phyloP scores from a whole-genome alignment of 495 filamentous ascomycete genomes.

The Massariosphaeria phaeospora region DNA sequence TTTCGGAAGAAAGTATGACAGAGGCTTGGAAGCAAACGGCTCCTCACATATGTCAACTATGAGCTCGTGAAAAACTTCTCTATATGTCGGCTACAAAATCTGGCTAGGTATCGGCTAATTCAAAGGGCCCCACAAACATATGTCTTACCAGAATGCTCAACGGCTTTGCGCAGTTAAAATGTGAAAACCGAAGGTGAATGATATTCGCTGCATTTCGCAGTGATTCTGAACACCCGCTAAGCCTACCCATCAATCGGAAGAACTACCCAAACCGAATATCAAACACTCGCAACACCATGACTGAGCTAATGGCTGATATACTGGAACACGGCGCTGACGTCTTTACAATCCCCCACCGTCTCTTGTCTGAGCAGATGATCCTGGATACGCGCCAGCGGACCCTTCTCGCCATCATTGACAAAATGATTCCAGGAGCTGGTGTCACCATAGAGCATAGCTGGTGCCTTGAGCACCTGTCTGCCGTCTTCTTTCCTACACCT shows the following conservation, averaged over 20 bases:
- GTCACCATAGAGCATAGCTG: conserved; percentile 93
- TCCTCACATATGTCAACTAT: too few relatives aligned
- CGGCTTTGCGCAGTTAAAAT: too few relatives aligned
- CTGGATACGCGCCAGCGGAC: conserved; percentile 73
- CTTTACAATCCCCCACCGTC: conserved; percentile 53
- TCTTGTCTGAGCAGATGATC: conserved; percentile 91
- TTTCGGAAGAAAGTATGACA: too few relatives aligned
- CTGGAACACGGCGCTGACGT: conserved; percentile 94
- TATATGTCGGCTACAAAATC: too few relatives aligned
- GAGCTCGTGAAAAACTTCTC: too few relatives aligned
- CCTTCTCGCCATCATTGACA: conserved; percentile 64
- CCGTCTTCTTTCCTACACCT: conserved; percentile 77
- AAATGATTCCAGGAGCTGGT: conserved; percentile 99
- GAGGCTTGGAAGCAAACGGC: too few relatives aligned
- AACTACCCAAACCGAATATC: neutral
- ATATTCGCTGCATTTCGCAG: too few relatives aligned
- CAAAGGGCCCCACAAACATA: too few relatives aligned
- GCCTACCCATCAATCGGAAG: neutral
- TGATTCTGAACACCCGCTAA: neutral
- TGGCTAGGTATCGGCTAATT: too few relatives aligned
- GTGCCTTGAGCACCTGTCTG: conserved; percentile 78
- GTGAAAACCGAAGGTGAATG: too few relatives aligned
- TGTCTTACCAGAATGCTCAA: too few relatives aligned
- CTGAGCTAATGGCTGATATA: conserved; percentile 84
- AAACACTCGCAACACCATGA: neutral